A percentile compares a stretch with the other conserved stretches of the same genome.
Conservation (phyloP, 2,329 filamentous ascomycete species). For the Metarhizium guizhouense region DNA sequence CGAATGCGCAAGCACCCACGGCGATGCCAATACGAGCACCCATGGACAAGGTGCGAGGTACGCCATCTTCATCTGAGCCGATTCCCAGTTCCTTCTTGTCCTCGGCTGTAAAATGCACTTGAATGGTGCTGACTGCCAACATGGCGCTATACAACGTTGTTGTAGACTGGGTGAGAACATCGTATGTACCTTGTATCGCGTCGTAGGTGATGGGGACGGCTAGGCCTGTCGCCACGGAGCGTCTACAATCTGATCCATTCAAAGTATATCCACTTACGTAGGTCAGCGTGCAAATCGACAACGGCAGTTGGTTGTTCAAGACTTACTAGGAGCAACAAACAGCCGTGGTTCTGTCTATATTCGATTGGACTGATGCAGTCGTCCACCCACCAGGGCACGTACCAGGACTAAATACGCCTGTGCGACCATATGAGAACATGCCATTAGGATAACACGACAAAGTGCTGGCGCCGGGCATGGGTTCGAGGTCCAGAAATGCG, state of each 20-base stretch:
- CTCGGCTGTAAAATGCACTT: constrained; percentile 26
- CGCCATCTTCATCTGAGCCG: constrained; percentile 18
- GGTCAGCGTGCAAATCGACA: not conserved
- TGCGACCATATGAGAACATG: constrained; percentile 28
- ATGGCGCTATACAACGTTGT: constrained; percentile 29
- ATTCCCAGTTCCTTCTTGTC: constrained; percentile 26
- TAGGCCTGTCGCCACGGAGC: constrained; percentile 24
- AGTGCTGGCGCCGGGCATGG: constrained; percentile 25
- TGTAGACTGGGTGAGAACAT: constrained; percentile 24
- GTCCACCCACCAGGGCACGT: constrained; percentile 32
- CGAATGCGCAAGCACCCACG: constrained; percentile 20
- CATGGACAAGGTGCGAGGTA: constrained; percentile 15
- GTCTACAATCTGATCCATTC: constrained; percentile 24
- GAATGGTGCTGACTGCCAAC: constrained; percentile 27
- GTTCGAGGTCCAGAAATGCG: constrained; percentile 29
- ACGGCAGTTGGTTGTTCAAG: not conserved
- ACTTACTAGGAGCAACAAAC: constrained; percentile 33
- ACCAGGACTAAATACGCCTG: constrained; percentile 30
- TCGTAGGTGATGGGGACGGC: constrained; percentile 29
- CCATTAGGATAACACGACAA: constrained; percentile 31
- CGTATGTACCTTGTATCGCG: constrained; percentile 23
- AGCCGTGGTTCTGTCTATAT: constrained; percentile 28
- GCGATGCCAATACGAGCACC: constrained; percentile 27
- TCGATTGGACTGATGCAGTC: constrained; percentile 23
- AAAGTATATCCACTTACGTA: constrained; percentile 23